phyloP scores from a whole-genome alignment of 305 asterid genomes.

The Ruellia speciosa region DNA sequence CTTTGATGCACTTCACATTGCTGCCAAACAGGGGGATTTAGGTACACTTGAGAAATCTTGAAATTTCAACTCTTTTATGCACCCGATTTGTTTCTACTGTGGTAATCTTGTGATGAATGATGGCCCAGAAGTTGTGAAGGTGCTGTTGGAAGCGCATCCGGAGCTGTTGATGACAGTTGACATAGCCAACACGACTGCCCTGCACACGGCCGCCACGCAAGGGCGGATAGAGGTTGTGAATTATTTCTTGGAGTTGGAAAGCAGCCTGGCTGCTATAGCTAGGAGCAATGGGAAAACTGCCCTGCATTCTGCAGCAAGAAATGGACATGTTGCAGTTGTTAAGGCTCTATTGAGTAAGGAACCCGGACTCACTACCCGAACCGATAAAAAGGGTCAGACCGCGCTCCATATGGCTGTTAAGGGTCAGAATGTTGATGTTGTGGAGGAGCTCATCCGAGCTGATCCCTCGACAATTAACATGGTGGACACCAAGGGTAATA shows the following conservation, averaged over 20 bases:
- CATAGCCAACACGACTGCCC: conserved; percentile 66
- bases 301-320: conserved; percentile 37
- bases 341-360: conserved; percentile 29
- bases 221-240: conserved; percentile 72
- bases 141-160: conserved; percentile 64
- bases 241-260: conserved; percentile 52
- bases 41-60: conserved; percentile 26
- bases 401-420: conserved; percentile 45
- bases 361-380: conserved; percentile 21
- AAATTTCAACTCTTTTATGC: background rate
- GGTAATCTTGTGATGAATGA: background rate
- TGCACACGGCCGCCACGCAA: conserved; percentile 76
- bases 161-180: conserved; percentile 87
- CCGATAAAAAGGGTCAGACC: conserved; percentile 39
- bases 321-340: conserved; percentile 31
- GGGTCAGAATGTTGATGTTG: conserved; percentile 35
- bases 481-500: conserved; percentile 37
- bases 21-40: conserved; percentile 79
- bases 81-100: background rate
- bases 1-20: conserved; percentile 75
- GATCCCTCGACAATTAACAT: conserved; percentile 32
- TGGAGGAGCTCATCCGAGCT: conserved; percentile 27
- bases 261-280: conserved; percentile 55
- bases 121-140: conserved; percentile 70
- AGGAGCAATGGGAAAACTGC: conserved; percentile 41